Conservation (phyloP, 179 eudicot species). For the Monotropa hypopitys region DNA sequence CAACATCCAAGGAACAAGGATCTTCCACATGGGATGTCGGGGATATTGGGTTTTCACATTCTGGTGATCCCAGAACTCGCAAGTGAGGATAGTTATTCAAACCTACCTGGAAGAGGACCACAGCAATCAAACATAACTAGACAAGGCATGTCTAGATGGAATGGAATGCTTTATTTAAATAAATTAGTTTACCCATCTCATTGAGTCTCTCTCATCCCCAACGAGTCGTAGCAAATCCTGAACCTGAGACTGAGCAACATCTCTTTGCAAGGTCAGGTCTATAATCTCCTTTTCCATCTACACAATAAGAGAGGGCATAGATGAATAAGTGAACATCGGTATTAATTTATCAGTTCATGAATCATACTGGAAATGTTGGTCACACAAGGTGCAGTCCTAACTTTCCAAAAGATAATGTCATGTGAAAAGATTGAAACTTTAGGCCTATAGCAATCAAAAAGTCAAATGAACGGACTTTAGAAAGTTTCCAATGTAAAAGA, state of each 20-base stretch:
- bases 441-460: background rate
- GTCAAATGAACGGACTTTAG: background rate
- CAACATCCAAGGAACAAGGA: slow-evolving; percentile 26
- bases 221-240: slow-evolving; percentile 57
- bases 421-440: background rate
- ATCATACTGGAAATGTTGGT: background rate
- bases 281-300: slow-evolving; percentile 86
- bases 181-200: slow-evolving; percentile 26
- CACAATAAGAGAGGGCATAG: slow-evolving; percentile 4
- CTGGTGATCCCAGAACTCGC: slow-evolving; percentile 31
- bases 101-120: slow-evolving; percentile 19
- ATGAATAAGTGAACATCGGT: background rate
- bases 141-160: slow-evolving; percentile 5
- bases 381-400: background rate
- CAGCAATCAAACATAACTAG: background rate
- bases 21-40: slow-evolving; percentile 31
- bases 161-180: background rate
- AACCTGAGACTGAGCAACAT: slow-evolving; percentile 74
- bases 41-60: slow-evolving; percentile 29
- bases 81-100: slow-evolving; percentile 26
- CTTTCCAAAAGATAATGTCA: background rate
- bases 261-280: slow-evolving; percentile 63
- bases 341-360: background rate
- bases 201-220: slow-evolving; percentile 43
- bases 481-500: background rate